Evolutionary conservation across 345 rosid species (phyloP), one percentile per base, ranked within the genome.

Genomic region (Euclidium syriacum): DNA sequence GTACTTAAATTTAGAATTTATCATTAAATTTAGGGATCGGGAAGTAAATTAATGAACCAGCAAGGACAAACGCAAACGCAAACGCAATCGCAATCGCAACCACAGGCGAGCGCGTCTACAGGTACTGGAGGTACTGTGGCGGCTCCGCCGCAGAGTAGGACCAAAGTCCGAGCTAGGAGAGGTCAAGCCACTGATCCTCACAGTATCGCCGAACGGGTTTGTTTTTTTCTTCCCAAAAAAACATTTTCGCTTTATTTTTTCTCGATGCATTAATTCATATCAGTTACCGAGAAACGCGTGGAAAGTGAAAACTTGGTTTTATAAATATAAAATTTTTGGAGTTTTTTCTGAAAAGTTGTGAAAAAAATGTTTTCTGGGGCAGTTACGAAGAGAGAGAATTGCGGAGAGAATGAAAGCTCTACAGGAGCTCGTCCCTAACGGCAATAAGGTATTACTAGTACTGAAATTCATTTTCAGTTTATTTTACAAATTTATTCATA

Each of bases 101-200:
- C 58, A 12, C 72, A 80, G 40, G 85, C 81, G 20, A 79, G 92
- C 8, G 75, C 71, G 14, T 55, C 75, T 24, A 56, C 70, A 8
- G 55, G 65, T 19, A 63, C 56, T 39, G 61, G 38, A 1, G 67
- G 47, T 6, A 79, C 80, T 0, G 78, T 76, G 17, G 70, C 78
- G 19, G 69, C 5, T 29, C 33, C 83, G 11, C 68, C 77, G 26
- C 91, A 84, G 66, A 84, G 85, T 0, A 87, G 72, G 68, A 91
- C 84, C 40, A 81, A 86, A 64, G 85, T 87, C 35, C 82, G 99
- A 76, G 99, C 99, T 47, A 67, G 97, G 59, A 81, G 99, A 76
- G 99, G 99, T 64, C 96, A 94, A 78, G 99, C 99, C 58, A 94
- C 99, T 62, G 99, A 90, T 67, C 99, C 99, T 17, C 99, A 94